phyloP scores from a whole-genome alignment of 1,139 yeast species.

The Kurtzmaniella natalensis region DNA sequence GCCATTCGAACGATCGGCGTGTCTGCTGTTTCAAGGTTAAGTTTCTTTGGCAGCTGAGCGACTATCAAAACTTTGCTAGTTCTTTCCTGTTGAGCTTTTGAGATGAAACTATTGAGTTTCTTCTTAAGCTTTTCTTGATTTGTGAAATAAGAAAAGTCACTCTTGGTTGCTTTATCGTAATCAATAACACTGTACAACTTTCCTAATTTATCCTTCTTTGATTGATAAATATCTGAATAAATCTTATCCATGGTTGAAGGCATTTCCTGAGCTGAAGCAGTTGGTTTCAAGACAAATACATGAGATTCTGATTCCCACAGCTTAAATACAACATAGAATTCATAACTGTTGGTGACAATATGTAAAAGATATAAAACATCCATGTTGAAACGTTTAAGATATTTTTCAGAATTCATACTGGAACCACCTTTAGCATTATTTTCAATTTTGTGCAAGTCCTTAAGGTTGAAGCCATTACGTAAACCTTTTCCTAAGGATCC shows the following conservation, averaged over 20 bases:
- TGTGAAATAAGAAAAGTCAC: slow-evolving; percentile 47
- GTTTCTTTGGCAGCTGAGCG: slow-evolving; percentile 65
- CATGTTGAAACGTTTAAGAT: slow-evolving; percentile 51
- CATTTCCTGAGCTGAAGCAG: slow-evolving; percentile 63
- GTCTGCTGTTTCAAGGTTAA: slow-evolving; percentile 42
- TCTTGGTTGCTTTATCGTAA: slow-evolving; percentile 47
- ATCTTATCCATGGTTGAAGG: slow-evolving; percentile 49
- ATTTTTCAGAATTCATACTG: slow-evolving; percentile 28
- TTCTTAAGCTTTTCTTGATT: slow-evolving; percentile 51
- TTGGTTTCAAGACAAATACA: slow-evolving; percentile 66
- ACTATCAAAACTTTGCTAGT: slow-evolving; percentile 65
- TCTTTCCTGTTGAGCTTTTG: slow-evolving; percentile 61
- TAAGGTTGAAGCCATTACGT: slow-evolving; percentile 74
- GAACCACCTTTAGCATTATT: slow-evolving; percentile 12
- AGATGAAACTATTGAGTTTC: slow-evolving; percentile 49
- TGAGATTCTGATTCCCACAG: slow-evolving; percentile 56
- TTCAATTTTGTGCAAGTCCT: slow-evolving; percentile 48
- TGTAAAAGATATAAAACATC: slow-evolving; percentile 70
- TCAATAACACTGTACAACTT: slow-evolving; percentile 43
- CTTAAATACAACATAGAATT: slow-evolving; percentile 63
- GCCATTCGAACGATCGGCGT: slow-evolving; percentile 66
- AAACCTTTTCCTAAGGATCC: slow-evolving; percentile 88
- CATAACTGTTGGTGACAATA: slow-evolving; percentile 71
- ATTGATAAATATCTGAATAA: slow-evolving; percentile 49
- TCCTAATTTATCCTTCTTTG: slow-evolving; percentile 44